A percentile compares a stretch with the other conserved stretches of the same genome.
phyloP scores from a whole-genome alignment of 208 protist species.

The Tritrichomonas musculus region DNA sequence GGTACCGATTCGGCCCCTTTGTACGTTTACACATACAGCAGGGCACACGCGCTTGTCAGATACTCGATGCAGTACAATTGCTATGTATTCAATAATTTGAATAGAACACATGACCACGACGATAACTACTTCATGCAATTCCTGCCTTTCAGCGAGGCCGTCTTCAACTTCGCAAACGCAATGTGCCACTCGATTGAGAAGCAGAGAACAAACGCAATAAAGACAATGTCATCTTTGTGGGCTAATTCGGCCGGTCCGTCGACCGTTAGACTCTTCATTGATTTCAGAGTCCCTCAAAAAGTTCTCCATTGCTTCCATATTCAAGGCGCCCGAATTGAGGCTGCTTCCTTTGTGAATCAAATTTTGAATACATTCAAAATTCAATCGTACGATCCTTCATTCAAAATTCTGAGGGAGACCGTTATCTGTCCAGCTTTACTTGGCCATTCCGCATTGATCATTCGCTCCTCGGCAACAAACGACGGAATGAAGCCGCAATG shows the following conservation, averaged over 20 bases:
- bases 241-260: not conserved
- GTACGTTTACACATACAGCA: not conserved
- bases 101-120: not conserved
- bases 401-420: not conserved
- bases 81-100: not conserved
- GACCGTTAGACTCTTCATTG: not conserved
- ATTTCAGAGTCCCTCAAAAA: not conserved
- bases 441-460: not conserved
- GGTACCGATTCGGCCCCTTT: not conserved
- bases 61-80: not conserved
- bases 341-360: not conserved
- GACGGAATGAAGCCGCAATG: not conserved
- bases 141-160: not conserved
- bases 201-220: not conserved
- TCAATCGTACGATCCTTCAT: not conserved
- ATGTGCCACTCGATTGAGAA: not conserved
- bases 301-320: not conserved
- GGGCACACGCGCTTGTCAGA: not conserved
- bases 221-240: not conserved
- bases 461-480: not conserved
- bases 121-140: not conserved
- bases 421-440: not conserved
- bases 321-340: not conserved
- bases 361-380: not conserved
- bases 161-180: not conserved